Evolutionary conservation across 164 flowering plant species (phyloP).

Genomic region (Annona cherimola): DNA sequence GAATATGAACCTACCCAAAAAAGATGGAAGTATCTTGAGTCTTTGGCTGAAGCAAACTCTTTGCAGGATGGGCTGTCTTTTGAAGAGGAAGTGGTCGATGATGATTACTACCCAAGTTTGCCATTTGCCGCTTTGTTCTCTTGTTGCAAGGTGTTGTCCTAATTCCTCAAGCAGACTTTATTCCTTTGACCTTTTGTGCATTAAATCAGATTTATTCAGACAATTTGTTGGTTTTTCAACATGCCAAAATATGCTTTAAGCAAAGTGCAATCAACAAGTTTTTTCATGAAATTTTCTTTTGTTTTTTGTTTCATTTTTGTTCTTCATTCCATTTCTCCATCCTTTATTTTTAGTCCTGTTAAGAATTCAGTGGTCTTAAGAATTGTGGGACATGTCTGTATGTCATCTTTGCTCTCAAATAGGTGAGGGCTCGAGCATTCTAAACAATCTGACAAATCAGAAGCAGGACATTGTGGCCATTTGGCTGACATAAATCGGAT

Average conservation of each 20-base stretch:
- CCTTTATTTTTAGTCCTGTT: too few species aligned
- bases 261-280: neutral
- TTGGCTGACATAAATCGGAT: too few species aligned
- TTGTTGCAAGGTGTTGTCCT: constrained; percentile 60
- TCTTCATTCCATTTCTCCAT: too few species aligned
- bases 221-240: neutral
- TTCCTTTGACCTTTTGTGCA: too few species aligned
- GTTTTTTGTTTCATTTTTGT: too few species aligned
- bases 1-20: constrained; percentile 66
- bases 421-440: too few species aligned
- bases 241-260: neutral
- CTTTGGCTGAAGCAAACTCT: constrained; percentile 50
- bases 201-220: neutral
- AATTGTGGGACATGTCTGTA: too few species aligned
- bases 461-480: too few species aligned
- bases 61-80: constrained; percentile 29
- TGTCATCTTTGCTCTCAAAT: too few species aligned
- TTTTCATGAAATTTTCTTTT: neutral
- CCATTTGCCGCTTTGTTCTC: constrained; percentile 90
- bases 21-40: constrained; percentile 62
- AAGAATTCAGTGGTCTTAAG: too few species aligned
- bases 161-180: neutral
- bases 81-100: constrained; percentile 69
- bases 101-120: constrained; percentile 82
- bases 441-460: too few species aligned